phyloP scores from a whole-genome alignment of 1,139 yeast species.

The Hyphopichia wangnamkhiaoensis region DNA sequence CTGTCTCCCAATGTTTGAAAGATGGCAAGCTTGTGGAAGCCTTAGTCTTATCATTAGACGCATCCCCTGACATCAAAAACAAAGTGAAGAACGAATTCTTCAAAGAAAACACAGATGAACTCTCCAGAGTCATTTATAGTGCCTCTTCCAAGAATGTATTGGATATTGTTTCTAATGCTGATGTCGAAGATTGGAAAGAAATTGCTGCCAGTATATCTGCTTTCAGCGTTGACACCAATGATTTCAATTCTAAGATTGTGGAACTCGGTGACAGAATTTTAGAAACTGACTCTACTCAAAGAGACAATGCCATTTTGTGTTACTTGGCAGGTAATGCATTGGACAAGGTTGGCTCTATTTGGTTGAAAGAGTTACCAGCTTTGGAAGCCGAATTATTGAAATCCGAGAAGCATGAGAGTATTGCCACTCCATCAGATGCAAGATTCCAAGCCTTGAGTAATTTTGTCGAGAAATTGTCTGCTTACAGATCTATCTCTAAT shows the following conservation, averaged over 20 bases:
- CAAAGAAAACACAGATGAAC: constrained; percentile 54
- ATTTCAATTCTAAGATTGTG: constrained; percentile 56
- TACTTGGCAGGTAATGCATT: constrained; percentile 82
- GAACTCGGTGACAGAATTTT: constrained; percentile 71
- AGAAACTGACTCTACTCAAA: constrained; percentile 34
- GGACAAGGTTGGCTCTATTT: constrained; percentile 75
- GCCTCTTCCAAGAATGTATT: constrained; percentile 59
- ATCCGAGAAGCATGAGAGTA: constrained; percentile 33
- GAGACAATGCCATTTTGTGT: constrained; percentile 76
- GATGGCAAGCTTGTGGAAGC: constrained; percentile 75
- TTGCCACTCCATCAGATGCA: constrained; percentile 76
- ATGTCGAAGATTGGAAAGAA: constrained; percentile 79
- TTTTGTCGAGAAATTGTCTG: constrained; percentile 81
- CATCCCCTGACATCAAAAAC: constrained; percentile 59
- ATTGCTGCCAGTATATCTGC: constrained; percentile 72
- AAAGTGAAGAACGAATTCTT: constrained; percentile 76
- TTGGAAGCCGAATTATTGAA: constrained; percentile 56
- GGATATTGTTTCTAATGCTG: constrained; percentile 78
- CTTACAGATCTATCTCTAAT: constrained; percentile 61
- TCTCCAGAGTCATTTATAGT: constrained; percentile 74
- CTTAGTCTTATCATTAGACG: constrained; percentile 74
- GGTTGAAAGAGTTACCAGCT: constrained; percentile 75
- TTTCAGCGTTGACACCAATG: constrained; percentile 46
- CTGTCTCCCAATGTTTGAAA: constrained; percentile 67
- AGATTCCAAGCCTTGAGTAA: constrained; percentile 79